Evolutionary conservation across 2,329 filamentous ascomycete genomes (phyloP).

Genomic region (Macrophomina pseudophaseolina): DNA sequence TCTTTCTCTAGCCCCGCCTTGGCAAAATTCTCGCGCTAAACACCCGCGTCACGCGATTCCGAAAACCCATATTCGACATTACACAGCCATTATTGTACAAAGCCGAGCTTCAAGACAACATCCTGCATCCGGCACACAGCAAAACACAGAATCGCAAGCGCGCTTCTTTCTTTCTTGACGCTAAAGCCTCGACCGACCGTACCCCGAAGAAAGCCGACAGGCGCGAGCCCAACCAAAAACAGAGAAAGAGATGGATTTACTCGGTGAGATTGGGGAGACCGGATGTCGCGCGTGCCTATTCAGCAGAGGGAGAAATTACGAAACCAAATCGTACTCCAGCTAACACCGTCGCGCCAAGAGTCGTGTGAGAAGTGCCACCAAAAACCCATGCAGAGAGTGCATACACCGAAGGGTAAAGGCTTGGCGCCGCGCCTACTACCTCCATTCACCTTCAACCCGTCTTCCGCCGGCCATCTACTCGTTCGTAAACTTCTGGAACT

Average conservation of each 20-base stretch:
- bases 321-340: slow-evolving; percentile 24
- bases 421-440: slow-evolving; percentile 9
- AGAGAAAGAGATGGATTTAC: background rate
- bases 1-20: slow-evolving; percentile 15
- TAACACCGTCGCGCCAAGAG: slow-evolving; percentile 22
- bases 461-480: slow-evolving; percentile 13
- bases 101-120: slow-evolving; percentile 18
- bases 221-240: slow-evolving; percentile 14
- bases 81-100: slow-evolving; percentile 20
- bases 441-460: slow-evolving; percentile 1
- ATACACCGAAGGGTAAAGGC: slow-evolving; percentile 14
- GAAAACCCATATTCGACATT: slow-evolving; percentile 11
- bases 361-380: slow-evolving; percentile 17
- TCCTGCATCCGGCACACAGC: slow-evolving; percentile 17
- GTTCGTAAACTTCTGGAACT: slow-evolving; percentile 15
- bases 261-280: slow-evolving; percentile 12
- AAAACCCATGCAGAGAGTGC: slow-evolving; percentile 20
- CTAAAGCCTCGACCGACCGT: slow-evolving; percentile 9
- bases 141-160: slow-evolving; percentile 19
- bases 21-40: slow-evolving; percentile 4
- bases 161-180: slow-evolving; percentile 23
- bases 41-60: slow-evolving; percentile 1
- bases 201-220: background rate
- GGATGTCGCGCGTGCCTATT: background rate
- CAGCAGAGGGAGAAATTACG: slow-evolving; percentile 6